These are phyloP conservation scores for Adenanthera pavonina DNA, from an alignment of 306 rosid species.

Conservation along the genomic window DNA sequence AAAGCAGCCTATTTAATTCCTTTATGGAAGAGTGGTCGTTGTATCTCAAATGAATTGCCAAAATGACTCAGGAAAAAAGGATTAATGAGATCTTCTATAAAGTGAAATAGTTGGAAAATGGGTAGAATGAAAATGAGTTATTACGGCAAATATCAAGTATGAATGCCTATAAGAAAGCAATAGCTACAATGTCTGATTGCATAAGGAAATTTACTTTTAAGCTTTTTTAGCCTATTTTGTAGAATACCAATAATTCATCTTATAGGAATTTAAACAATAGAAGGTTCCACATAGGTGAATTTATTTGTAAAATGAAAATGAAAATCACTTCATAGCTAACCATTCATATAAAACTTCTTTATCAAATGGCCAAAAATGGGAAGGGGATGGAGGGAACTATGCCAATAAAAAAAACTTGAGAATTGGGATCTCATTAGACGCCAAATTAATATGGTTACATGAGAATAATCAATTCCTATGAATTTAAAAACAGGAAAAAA, in stretches of 20 bases:
- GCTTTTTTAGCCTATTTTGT: constrained; percentile 84
- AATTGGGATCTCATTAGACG: neutral
- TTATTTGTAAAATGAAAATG: neutral
- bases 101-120: constrained; percentile 12
- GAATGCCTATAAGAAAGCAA: neutral
- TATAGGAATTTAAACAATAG: constrained; percentile 87
- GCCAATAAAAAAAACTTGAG: neutral
- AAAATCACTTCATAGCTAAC: neutral
- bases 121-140: neutral
- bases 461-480: constrained; percentile 1
- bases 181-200: neutral
- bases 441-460: neutral
- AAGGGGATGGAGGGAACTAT: neutral
- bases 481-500: neutral
- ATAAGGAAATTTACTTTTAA: constrained; percentile 64
- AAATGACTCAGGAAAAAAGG: neutral
- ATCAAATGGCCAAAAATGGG: neutral
- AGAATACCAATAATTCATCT: constrained; percentile 80
- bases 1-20: neutral
- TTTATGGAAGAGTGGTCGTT: constrained; percentile 1
- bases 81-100: constrained; percentile 16
- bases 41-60: constrained; percentile 12
- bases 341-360: neutral
- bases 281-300: constrained; percentile 88
- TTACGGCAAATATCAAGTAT: constrained; percentile 5